Conservation (phyloP, 2,329 filamentous ascomycete species). For the Ophiocordyceps camponoti-floridani region DNA sequence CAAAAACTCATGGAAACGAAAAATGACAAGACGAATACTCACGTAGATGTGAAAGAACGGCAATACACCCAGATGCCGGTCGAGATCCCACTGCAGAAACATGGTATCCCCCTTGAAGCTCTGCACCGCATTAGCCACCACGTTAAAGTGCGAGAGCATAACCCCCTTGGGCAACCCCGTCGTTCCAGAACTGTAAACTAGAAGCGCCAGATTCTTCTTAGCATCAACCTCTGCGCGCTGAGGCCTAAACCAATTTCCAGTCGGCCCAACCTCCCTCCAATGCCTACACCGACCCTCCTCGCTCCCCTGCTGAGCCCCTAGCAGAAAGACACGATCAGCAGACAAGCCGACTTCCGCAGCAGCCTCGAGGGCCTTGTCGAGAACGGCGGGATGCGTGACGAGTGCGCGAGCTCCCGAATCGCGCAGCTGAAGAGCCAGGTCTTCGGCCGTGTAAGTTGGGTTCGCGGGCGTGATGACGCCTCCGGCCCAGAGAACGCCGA, state of each 20-base stretch:
- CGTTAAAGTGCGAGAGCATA: slow-evolving; percentile 67
- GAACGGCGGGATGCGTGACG: slow-evolving; percentile 51
- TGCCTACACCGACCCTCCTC: slow-evolving; percentile 43
- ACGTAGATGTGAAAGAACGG: slow-evolving; percentile 91
- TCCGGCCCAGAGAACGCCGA: slow-evolving; percentile 70
- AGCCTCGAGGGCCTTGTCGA: slow-evolving; percentile 48
- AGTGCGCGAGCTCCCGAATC: slow-evolving; percentile 61
- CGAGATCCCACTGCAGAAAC: slow-evolving; percentile 41
- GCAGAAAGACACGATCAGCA: slow-evolving; percentile 52
- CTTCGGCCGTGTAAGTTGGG: slow-evolving; percentile 67
- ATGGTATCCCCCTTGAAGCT: slow-evolving; percentile 31
- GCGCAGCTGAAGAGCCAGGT: slow-evolving; percentile 69
- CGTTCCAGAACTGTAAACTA: slow-evolving; percentile 81
- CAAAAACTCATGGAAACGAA: background rate
- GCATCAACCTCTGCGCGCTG: slow-evolving; percentile 43
- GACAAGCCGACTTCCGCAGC: slow-evolving; percentile 53
- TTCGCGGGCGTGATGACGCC: slow-evolving; percentile 74
- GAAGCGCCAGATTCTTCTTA: slow-evolving; percentile 57
- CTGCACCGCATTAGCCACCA: slow-evolving; percentile 57
- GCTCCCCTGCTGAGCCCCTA: slow-evolving; percentile 56
- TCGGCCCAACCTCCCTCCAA: slow-evolving; percentile 49
- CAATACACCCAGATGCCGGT: slow-evolving; percentile 60
- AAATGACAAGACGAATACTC: slow-evolving; percentile 10
- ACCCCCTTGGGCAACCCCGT: slow-evolving; percentile 88
- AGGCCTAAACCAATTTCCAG: slow-evolving; percentile 34